Conservation (phyloP, 805 yeast species). For the Candida lessepsii region DNA sequence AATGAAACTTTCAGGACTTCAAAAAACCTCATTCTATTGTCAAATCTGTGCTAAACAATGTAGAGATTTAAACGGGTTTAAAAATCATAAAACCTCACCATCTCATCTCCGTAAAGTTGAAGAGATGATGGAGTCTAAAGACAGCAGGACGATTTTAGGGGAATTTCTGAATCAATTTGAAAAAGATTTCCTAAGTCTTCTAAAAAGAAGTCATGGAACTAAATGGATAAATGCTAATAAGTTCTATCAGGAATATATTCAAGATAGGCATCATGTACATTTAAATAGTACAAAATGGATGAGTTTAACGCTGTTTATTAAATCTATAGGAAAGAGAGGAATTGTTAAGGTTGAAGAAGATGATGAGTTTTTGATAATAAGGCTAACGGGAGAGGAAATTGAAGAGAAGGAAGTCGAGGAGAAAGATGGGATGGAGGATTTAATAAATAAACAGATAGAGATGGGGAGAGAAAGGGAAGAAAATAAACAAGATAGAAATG, state of each 20-base stretch:
- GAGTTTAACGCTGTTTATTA: slow-evolving; percentile 65
- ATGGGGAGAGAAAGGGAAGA: slow-evolving; percentile 27
- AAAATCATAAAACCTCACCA: slow-evolving; percentile 82
- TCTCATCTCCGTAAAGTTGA: slow-evolving; percentile 62
- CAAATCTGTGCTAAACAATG: slow-evolving; percentile 92
- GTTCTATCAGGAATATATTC: slow-evolving; percentile 87
- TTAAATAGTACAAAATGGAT: slow-evolving; percentile 86
- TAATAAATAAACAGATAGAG: slow-evolving; percentile 53
- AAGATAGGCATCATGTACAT: slow-evolving; percentile 80
- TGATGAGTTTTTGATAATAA: slow-evolving; percentile 32
- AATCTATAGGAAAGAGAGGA: slow-evolving; percentile 56
- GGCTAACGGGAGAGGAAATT: slow-evolving; percentile 23
- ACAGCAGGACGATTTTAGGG: slow-evolving; percentile 45
- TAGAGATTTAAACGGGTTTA: slow-evolving; percentile 93
- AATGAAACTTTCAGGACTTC: slow-evolving; percentile 81
- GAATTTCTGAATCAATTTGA: slow-evolving; percentile 62
- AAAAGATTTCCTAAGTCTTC: slow-evolving; percentile 58
- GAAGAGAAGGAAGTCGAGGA: slow-evolving; percentile 4
- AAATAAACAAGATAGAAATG: not conserved
- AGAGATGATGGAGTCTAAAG: slow-evolving; percentile 30
- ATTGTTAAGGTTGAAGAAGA: slow-evolving; percentile 47
- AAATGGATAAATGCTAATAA: slow-evolving; percentile 76
- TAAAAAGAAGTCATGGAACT: slow-evolving; percentile 75
- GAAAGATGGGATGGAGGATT: slow-evolving; percentile 11
- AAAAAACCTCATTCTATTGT: slow-evolving; percentile 83